These are phyloP conservation scores for Blumeria graminis DNA, from an alignment of 2,329 filamentous ascomycete genomes.

Conservation along the genomic window DNA sequence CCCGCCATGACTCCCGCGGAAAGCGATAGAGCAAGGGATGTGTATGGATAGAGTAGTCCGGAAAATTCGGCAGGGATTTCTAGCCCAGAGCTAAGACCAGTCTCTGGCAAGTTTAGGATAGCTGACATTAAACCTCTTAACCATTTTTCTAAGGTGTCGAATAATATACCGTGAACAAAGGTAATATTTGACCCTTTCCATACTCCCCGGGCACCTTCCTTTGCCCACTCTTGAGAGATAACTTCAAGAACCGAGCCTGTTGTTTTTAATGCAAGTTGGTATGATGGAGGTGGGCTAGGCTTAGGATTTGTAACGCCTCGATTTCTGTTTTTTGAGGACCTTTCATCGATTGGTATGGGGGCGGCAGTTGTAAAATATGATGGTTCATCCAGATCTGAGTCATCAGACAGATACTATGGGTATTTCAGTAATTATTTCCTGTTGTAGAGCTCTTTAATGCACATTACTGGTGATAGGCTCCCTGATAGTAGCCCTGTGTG, in stretches of 20 bases:
- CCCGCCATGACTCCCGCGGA: constrained; percentile 46
- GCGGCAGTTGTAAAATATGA: constrained; percentile 55
- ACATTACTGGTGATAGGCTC: no score
- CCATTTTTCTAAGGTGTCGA: constrained; percentile 78
- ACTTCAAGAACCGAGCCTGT: constrained; percentile 69
- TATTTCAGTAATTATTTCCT: constrained; percentile 1
- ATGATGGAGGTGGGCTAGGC: constrained; percentile 17
- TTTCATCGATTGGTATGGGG: constrained; percentile 18
- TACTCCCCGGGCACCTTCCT: constrained; percentile 71
- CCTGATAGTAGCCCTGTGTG: background rate
- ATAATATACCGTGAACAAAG: constrained; percentile 71
- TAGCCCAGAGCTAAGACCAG: constrained; percentile 31
- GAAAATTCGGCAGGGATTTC: constrained; percentile 31
- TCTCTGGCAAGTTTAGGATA: constrained; percentile 69
- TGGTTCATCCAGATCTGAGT: constrained; percentile 53
- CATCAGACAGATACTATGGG: constrained; percentile 28
- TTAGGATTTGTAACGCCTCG: constrained; percentile 12
- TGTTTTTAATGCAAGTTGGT: constrained; percentile 47
- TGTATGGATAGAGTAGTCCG: constrained; percentile 63
- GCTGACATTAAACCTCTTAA: constrained; percentile 76
- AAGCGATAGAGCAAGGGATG: constrained; percentile 50
- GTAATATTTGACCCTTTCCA: constrained; percentile 90
- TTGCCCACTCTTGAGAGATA: constrained; percentile 67
- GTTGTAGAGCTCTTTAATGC: no score
- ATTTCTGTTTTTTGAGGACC: constrained; percentile 10